Base-by-base conservation (phyloP, 2,329 filamentous ascomycete genomes). In the Cladosporium sp. region DNA sequence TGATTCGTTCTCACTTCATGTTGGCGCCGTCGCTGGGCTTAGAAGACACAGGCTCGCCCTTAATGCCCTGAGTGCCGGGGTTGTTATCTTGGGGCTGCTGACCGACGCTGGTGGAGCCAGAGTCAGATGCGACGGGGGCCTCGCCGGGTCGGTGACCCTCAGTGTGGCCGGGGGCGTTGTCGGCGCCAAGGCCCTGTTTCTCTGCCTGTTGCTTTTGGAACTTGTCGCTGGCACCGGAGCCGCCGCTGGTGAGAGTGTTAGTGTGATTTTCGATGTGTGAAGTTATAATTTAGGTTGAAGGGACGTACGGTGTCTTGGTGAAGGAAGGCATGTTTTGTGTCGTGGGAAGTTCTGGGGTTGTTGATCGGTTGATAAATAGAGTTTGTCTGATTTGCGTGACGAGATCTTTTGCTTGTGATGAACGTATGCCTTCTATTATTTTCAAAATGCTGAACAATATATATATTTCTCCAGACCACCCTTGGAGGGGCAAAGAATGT, bases 41-140 rank as follows among this genome's bases (percentile, higher is more conserved):
- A 5, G 65, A 65, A 37, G 69, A 68, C 3, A 76, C 72, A n/a
- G 72, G 69, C 58, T 70, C 71, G 26, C 74, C 74, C 29, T 63
- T 69, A 61, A 76, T 74, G 18, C 74, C 75, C 71, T 77, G 74
- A 68, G 77, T 75, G n/a, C 76, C 76, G 0, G 73, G 74, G 65
- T 72, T 71, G 66, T 77, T 76, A 23, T 69, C 68, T 12, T 71
- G 70, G 1, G 68, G 67, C 23, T 72, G 68, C 35, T 76, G 71
- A 14, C 75, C 76, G 4, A 75, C 72, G 56, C 71, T 73, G 33
- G 73, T 74, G 28, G 70, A 69, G 12, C 73, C 72, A 10, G 75
- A 77, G 70, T 78, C 76, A 18, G 74, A 76, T 5, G 75, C 75
- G 6, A 77, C 75, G 29, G 75, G 72, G 21, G 72, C 72, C 52